phyloP scores from a whole-genome alignment of 305 asterid species.

The Lippia alba region DNA sequence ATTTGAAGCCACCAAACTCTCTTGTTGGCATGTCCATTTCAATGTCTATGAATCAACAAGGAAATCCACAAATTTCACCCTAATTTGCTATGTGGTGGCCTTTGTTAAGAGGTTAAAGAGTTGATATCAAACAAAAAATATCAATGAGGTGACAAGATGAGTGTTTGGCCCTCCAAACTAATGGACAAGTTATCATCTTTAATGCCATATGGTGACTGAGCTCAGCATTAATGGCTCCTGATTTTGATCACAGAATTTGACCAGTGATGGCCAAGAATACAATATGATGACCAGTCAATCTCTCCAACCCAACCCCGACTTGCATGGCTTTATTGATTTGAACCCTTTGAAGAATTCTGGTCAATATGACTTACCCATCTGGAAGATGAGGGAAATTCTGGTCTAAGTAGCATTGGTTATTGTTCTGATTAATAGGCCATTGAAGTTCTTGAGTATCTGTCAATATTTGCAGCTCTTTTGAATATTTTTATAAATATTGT shows the following conservation, averaged over 20 bases:
- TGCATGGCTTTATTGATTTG: neutral
- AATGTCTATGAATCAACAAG: slow-evolving; percentile 7
- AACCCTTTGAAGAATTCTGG: slow-evolving; percentile 29
- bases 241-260: neutral
- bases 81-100: neutral
- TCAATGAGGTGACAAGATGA: slow-evolving; percentile 20
- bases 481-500: neutral
- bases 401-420: slow-evolving; percentile 10
- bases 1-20: neutral
- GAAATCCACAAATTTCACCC: neutral
- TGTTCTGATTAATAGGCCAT: neutral
- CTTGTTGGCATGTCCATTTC: slow-evolving; percentile 19
- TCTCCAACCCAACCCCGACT: neutral
- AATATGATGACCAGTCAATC: slow-evolving; percentile 12
- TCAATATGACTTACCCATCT: slow-evolving; percentile 5
- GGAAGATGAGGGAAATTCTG: neutral
- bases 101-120: slow-evolving; percentile 13
- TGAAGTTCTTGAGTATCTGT: neutral
- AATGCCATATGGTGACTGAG: neutral
- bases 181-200: slow-evolving; percentile 3
- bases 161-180: slow-evolving; percentile 24
- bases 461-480: neutral
- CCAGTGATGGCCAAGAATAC: neutral
- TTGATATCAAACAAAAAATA: slow-evolving; percentile 8
- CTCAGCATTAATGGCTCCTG: slow-evolving; percentile 9